Conservation (phyloP, 1,139 yeast species). For the Debaryomyces fabryi region DNA sequence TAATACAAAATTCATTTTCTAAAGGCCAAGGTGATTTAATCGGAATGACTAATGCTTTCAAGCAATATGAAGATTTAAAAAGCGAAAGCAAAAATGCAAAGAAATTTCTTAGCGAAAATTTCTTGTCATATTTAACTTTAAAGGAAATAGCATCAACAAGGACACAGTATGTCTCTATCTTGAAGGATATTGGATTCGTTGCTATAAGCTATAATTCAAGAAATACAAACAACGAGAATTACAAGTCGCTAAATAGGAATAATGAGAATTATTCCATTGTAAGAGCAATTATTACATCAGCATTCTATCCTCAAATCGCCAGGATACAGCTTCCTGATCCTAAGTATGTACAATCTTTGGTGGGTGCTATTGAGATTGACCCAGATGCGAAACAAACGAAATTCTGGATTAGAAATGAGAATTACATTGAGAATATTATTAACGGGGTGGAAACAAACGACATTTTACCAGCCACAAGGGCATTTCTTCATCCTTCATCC, state of each 20-base stretch:
- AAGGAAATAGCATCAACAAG: conserved; percentile 74
- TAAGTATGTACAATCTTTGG: conserved; percentile 65
- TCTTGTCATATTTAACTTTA: conserved; percentile 63
- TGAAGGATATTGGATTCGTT: conserved; percentile 78
- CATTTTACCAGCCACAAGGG: conserved; percentile 59
- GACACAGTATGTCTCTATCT: conserved; percentile 63
- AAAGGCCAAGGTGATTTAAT: conserved; percentile 67
- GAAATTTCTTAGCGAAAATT: conserved; percentile 62
- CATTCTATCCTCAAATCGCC: conserved; percentile 82
- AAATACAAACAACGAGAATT: conserved; percentile 17
- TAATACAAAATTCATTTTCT: conserved; percentile 43
- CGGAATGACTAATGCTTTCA: conserved; percentile 60
- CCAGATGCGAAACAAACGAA: conserved; percentile 77
- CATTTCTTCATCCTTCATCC: conserved; percentile 85
- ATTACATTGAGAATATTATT: conserved; percentile 26
- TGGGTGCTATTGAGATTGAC: conserved; percentile 83
- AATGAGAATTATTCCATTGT: conserved; percentile 52
- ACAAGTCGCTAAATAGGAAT: conserved; percentile 47
- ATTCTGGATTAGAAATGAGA: conserved; percentile 70
- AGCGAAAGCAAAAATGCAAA: conserved; percentile 30
- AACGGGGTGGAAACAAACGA: conserved; percentile 16
- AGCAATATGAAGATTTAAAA: conserved; percentile 47
- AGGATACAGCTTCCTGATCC: conserved; percentile 82
- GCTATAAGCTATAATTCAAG: conserved; percentile 47
- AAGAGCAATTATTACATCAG: conserved; percentile 72